A percentile compares a stretch with the other conserved stretches of the same genome.
Evolutionary conservation across 768 basidiomycete species (phyloP).

Genomic region (Pleurotus eryngii): DNA sequence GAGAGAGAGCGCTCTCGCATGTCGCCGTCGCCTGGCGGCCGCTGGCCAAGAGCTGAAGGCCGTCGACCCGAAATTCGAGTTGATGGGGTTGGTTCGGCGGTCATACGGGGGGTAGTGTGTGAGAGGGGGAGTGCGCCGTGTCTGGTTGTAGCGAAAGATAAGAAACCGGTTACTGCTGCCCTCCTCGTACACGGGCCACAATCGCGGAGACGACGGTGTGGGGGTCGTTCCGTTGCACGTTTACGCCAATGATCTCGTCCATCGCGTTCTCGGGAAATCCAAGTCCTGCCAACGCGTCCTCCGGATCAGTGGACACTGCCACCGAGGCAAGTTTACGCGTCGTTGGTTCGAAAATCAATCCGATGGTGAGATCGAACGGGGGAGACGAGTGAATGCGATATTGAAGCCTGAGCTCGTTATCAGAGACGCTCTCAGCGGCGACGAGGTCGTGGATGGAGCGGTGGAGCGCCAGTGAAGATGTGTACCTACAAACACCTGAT

Average conservation of each 20-base stretch:
- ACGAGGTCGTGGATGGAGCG: conserved; percentile 57
- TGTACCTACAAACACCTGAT: conserved; percentile 51
- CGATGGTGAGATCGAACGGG: conserved; percentile 42
- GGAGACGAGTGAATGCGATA: conserved; percentile 44
- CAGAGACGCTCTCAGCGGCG: conserved; percentile 56
- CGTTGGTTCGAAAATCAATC: conserved; percentile 67
- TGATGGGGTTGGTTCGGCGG: too few relatives aligned
- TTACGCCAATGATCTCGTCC: conserved; percentile 56
- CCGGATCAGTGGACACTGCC: conserved; percentile 47
- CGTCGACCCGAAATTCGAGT: too few relatives aligned
- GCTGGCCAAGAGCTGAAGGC: too few relatives aligned
- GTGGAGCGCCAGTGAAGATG: conserved; percentile 63
- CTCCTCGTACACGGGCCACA: conserved; percentile 40
- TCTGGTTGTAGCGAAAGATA: too few relatives aligned
- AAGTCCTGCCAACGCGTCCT: conserved; percentile 32
- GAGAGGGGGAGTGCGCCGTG: too few relatives aligned
- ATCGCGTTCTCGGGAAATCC: conserved; percentile 28
- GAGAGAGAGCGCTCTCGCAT: too few relatives aligned
- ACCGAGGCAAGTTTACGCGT: conserved; percentile 63
- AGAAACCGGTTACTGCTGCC: background rate
- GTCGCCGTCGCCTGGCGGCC: too few relatives aligned
- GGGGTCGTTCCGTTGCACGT: conserved; percentile 63
- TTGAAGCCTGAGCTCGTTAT: conserved; percentile 73
- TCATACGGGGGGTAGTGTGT: too few relatives aligned
- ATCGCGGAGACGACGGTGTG: conserved; percentile 62